phyloP scores from a whole-genome alignment of 331 rosid species.

The Phaseolus coccineus region DNA sequence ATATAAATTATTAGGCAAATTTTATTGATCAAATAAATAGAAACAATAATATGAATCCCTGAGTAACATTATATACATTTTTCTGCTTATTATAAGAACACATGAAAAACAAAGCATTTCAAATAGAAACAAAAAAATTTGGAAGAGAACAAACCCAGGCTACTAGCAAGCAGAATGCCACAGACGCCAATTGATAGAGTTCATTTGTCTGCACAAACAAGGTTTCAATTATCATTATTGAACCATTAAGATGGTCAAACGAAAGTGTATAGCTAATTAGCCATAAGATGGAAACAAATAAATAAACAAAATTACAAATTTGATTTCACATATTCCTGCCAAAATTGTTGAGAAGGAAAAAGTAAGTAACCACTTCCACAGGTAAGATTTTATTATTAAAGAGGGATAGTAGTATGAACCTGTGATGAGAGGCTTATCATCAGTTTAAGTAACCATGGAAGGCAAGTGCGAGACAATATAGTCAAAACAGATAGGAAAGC shows the following conservation, averaged over 20 bases:
- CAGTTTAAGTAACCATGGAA: conserved; percentile 91
- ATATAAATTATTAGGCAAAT: no score
- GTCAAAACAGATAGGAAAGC: conserved; percentile 79
- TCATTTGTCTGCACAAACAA: conserved; percentile 84
- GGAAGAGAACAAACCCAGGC: conserved; percentile 80
- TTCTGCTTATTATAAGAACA: conserved; percentile 5
- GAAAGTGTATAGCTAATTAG: conserved; percentile 33
- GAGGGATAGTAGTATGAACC: conserved; percentile 52
- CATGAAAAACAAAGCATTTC: conserved; percentile 27
- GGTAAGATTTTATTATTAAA: conserved; percentile 33
- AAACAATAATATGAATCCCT: no score
- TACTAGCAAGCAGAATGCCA: conserved; percentile 94
- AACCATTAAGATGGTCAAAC: conserved; percentile 33
- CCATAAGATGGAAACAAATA: conserved; percentile 32
- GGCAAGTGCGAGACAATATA: conserved; percentile 85
- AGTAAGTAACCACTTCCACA: conserved; percentile 35
- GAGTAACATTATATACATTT: not conserved
- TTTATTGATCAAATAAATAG: no score
- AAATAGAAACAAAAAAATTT: conserved; percentile 37
- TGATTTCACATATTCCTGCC: conserved; percentile 26
- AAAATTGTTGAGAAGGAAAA: conserved; percentile 10
- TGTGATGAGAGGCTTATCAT: conserved; percentile 95
- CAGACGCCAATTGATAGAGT: conserved; percentile 91
- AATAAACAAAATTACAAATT: conserved; percentile 39
- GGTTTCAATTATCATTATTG: conserved; percentile 30